Conservation (phyloP, 2,329 filamentous ascomycete genomes). For the Microsporum audouinii region DNA sequence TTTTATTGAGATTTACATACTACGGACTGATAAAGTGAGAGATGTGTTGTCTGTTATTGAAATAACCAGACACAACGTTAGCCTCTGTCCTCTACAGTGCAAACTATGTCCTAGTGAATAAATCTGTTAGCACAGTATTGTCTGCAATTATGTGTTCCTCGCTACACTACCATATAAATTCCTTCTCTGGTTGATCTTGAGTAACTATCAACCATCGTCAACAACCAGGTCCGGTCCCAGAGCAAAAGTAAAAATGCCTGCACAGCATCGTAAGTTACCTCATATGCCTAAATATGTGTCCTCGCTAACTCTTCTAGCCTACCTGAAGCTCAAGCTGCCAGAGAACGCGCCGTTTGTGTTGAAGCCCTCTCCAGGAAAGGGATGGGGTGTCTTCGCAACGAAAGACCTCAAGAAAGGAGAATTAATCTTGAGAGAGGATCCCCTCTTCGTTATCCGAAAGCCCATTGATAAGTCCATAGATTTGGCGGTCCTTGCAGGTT, state of each 20-base stretch:
- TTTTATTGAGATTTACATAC: too few relatives aligned
- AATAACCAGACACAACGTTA: too few relatives aligned
- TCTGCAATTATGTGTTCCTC: neutral
- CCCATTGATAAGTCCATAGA: neutral
- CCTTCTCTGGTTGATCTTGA: neutral
- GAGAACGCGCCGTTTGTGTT: slow-evolving; percentile 10
- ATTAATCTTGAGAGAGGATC: neutral
- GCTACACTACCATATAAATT: neutral
- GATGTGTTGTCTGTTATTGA: too few relatives aligned
- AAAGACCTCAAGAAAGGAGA: neutral
- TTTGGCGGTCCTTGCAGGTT: neutral
- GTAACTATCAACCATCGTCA: neutral
- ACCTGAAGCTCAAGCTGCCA: slow-evolving; percentile 8
- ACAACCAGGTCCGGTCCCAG: neutral
- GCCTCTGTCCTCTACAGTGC: too few relatives aligned
- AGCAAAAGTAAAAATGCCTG: neutral
- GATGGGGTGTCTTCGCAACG: neutral
- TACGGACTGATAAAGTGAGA: too few relatives aligned
- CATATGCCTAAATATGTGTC: neutral
- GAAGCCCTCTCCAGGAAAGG: slow-evolving; percentile 5
- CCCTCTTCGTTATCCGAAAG: neutral
- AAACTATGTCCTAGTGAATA: neutral
- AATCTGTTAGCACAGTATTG: neutral
- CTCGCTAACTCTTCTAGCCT: slow-evolving; percentile 5
- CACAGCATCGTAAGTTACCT: slow-evolving; percentile 1